phyloP scores from a whole-genome alignment of 495 filamentous ascomycete species.

The Daldinia caldariorum region DNA sequence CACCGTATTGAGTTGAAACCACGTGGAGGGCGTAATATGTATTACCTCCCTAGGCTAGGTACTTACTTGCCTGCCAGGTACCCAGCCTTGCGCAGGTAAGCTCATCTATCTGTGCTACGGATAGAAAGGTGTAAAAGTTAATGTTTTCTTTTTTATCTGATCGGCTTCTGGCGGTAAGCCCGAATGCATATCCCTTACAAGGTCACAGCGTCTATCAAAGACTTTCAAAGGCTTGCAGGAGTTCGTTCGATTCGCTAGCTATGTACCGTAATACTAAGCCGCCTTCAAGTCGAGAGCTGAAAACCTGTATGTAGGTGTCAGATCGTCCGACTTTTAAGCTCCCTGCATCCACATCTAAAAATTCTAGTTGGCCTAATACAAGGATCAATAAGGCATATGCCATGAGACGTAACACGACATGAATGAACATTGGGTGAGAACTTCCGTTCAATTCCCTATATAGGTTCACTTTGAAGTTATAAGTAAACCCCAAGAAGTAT shows the following conservation, averaged over 20 bases:
- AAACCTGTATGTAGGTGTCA: background rate
- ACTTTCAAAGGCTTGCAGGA: background rate
- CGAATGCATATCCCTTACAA: background rate
- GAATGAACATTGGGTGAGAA: background rate
- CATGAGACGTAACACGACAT: background rate
- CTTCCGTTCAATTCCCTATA: background rate
- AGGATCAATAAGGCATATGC: background rate
- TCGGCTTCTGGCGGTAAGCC: background rate
- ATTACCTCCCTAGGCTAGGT: no score
- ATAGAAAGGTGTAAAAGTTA: background rate
- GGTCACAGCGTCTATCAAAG: background rate
- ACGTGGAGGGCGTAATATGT: background rate
- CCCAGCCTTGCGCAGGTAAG: no score
- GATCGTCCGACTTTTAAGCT: background rate
- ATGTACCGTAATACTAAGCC: background rate
- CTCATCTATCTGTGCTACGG: background rate
- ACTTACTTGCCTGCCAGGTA: no score
- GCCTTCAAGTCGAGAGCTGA: background rate
- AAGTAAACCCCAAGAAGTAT: background rate
- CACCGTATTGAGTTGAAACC: background rate
- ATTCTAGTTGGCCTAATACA: background rate
- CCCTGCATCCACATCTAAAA: background rate
- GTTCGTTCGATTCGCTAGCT: background rate
- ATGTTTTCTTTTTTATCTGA: background rate
- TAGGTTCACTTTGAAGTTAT: background rate